Conservation (phyloP, 208 protist genomes). For the Trypanosoma mega region DNA sequence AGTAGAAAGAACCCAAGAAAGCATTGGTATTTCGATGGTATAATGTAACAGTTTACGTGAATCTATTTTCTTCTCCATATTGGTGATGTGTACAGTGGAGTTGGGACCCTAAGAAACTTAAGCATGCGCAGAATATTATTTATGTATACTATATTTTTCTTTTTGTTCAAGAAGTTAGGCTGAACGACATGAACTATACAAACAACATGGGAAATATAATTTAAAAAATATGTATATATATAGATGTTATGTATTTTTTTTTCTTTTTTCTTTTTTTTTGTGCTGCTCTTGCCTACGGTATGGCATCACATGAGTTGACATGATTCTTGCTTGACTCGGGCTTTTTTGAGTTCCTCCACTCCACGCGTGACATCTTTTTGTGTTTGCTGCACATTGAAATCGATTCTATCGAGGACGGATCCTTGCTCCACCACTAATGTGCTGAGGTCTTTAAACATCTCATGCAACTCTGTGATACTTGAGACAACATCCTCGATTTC, state of each 20-base stretch:
- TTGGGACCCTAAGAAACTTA: too few relatives aligned
- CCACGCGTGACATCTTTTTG: slow-evolving; percentile 45
- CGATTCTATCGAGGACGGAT: slow-evolving; percentile 90
- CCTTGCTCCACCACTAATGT: slow-evolving; percentile 85
- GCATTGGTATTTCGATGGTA: too few relatives aligned
- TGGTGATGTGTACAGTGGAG: too few relatives aligned
- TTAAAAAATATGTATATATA: slow-evolving; percentile 16
- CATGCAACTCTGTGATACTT: slow-evolving; percentile 84
- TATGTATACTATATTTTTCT: too few relatives aligned
- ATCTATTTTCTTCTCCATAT: too few relatives aligned
- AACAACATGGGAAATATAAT: too few relatives aligned
- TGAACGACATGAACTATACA: too few relatives aligned
- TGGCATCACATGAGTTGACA: slow-evolving; percentile 56
- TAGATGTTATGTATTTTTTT: background rate
- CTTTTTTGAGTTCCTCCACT: slow-evolving; percentile 78
- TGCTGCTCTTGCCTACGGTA: background rate
- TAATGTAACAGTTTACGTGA: too few relatives aligned
- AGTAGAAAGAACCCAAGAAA: too few relatives aligned
- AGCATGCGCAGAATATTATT: too few relatives aligned
- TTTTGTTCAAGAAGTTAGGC: too few relatives aligned
- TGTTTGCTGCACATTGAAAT: slow-evolving; percentile 86
- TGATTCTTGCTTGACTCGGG: slow-evolving; percentile 61
- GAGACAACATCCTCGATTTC: slow-evolving; percentile 80
- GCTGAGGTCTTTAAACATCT: slow-evolving; percentile 82
- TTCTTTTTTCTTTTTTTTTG: background rate